These are phyloP conservation scores for Vitis labrusca DNA, from an alignment of 164 flowering plant genomes.

Conservation along the genomic window DNA sequence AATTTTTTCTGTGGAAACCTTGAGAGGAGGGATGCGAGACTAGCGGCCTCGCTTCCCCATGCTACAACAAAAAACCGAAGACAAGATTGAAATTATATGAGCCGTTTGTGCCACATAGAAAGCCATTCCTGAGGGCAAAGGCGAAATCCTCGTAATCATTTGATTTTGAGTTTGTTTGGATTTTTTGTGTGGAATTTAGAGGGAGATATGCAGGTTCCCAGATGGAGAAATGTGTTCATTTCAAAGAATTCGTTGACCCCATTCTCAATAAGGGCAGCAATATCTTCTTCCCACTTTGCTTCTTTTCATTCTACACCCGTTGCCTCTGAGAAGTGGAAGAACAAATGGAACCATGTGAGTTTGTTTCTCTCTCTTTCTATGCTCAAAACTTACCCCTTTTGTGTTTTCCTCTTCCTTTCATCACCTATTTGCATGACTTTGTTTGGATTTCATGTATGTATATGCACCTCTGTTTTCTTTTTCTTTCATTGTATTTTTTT, in stretches of 20 bases:
- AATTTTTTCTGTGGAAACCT: too few relatives aligned
- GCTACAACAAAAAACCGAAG: too few relatives aligned
- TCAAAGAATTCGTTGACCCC: constrained; percentile 27
- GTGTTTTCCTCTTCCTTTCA: background rate
- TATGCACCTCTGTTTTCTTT: background rate
- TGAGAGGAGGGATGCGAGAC: too few relatives aligned
- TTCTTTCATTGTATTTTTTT: background rate
- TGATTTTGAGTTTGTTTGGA: background rate
- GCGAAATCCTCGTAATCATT: background rate
- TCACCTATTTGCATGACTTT: too few relatives aligned
- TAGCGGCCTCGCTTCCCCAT: too few relatives aligned
- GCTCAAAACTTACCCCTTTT: background rate
- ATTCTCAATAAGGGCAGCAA: constrained; percentile 1
- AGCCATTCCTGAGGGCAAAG: too few relatives aligned
- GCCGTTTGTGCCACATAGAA: too few relatives aligned
- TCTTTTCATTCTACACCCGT: constrained; percentile 56
- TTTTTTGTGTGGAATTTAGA: background rate
- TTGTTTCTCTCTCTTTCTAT: background rate
- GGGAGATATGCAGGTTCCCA: constrained; percentile 46
- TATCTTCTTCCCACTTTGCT: constrained; percentile 22
- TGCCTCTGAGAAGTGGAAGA: constrained; percentile 50
- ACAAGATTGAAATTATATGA: too few relatives aligned
- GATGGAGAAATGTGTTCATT: constrained; percentile 35
- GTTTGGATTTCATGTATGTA: too few relatives aligned
- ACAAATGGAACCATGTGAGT: constrained; percentile 48